Evolutionary conservation across 108 stramenopile genomes (phyloP).

Genomic region (Fragilaria radians): DNA sequence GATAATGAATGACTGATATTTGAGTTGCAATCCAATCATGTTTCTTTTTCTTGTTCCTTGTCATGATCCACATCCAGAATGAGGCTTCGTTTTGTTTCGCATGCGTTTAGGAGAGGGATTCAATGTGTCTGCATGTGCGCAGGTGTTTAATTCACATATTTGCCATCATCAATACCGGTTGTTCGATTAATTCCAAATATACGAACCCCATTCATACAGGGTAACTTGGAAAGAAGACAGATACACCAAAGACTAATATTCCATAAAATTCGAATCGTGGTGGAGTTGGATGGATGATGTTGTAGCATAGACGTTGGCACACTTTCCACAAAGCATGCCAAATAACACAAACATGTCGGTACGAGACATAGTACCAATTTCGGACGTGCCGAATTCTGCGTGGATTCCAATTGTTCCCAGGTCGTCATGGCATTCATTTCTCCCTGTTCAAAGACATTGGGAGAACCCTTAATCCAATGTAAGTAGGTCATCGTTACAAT

Average conservation of each 20-base stretch:
- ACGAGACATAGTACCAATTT: constrained; percentile 49
- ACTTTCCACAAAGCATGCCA: too few relatives aligned
- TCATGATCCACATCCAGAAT: too few relatives aligned
- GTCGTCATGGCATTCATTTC: constrained; percentile 81
- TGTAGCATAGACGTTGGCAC: too few relatives aligned
- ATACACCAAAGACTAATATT: constrained; percentile 84
- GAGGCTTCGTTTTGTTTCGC: too few relatives aligned
- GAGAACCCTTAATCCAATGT: constrained; percentile 87
- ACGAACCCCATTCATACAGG: constrained; percentile 93
- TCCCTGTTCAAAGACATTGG: constrained; percentile 68
- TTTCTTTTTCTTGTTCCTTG: too few relatives aligned
- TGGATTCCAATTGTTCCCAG: constrained; percentile 79
- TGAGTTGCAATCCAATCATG: too few relatives aligned
- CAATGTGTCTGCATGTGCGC: too few relatives aligned
- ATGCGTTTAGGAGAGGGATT: too few relatives aligned
- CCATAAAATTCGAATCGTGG: constrained; percentile 30
- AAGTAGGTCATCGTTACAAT: constrained; percentile 57
- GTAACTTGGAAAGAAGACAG: constrained; percentile 83
- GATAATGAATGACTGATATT: too few relatives aligned
- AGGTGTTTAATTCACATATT: too few relatives aligned
- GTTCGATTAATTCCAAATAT: constrained; percentile 95
- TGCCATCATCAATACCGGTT: constrained; percentile 92
- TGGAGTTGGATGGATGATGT: constrained; percentile 67
- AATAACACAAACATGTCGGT: constrained; percentile 73
- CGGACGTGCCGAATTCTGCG: constrained; percentile 10